These are phyloP conservation scores for Trichosanthes truncata DNA, from an alignment of 306 rosid genomes.

Conservation along the genomic window DNA sequence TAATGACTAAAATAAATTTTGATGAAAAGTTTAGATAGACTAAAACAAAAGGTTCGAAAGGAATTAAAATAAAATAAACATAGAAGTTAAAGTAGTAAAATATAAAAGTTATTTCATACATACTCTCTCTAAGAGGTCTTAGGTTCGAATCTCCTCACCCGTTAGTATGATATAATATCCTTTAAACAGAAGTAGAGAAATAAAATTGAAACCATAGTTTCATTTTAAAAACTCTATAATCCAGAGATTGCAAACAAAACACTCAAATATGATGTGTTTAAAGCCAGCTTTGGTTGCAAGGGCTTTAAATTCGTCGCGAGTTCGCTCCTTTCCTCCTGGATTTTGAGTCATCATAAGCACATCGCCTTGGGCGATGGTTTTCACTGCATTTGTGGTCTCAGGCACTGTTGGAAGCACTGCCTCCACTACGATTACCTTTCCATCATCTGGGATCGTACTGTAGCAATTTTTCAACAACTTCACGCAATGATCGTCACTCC, in stretches of 20 bases:
- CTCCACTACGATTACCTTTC: conserved; percentile 42
- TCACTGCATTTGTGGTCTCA: conserved; percentile 16
- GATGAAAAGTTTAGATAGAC: no score
- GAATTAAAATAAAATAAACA: no score
- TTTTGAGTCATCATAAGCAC: conserved; percentile 41
- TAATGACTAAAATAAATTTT: no score
- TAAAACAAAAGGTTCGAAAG: no score
- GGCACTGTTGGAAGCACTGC: conserved; percentile 22
- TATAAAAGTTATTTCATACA: no score
- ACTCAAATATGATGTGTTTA: conserved; percentile 24
- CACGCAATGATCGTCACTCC: conserved; percentile 27
- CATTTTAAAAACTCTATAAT: conserved; percentile 48
- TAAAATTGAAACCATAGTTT: neutral
- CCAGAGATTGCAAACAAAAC: conserved; percentile 23
- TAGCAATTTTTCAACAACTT: conserved; percentile 41
- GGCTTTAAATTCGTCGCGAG: conserved; percentile 26
- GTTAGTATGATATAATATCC: no score
- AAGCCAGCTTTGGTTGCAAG: conserved; percentile 42
- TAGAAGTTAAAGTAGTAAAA: no score
- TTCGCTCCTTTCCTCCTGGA: conserved; percentile 45
- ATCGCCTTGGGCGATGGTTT: conserved; percentile 12
- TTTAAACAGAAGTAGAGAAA: no score
- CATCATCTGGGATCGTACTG: conserved; percentile 32
- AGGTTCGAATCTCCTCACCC: no score
- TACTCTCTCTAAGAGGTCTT: no score